Evolutionary conservation across 139 green algal genomes (phyloP).

Genomic region (Edaphochlamys debaryana): DNA sequence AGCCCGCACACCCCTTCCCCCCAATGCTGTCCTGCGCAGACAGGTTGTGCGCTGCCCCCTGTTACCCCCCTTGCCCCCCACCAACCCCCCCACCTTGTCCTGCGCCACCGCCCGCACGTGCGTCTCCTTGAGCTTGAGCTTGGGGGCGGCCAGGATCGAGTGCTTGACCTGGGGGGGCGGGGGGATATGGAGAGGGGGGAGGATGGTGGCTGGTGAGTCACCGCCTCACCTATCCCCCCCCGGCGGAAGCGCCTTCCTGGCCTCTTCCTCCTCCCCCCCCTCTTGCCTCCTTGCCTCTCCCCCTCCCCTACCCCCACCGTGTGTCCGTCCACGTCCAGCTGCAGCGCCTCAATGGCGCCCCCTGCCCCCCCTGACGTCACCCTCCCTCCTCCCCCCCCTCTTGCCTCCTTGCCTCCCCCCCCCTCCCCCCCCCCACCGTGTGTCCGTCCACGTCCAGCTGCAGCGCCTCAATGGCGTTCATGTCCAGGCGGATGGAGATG

Average conservation of each 20-base stretch:
- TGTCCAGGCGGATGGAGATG: conserved; percentile 76
- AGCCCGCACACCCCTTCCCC: too few species aligned
- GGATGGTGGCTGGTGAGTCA: too few species aligned
- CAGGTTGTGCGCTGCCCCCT: too few species aligned
- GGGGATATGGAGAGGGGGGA: background rate
- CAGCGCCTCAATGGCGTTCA: conserved; percentile 69
- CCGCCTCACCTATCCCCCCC: background rate
- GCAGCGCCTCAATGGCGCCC: conserved; percentile 65
- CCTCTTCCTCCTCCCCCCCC: background rate
- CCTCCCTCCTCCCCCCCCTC: background rate
- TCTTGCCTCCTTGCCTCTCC: background rate
- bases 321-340: conserved; percentile 80
- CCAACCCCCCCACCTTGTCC: conserved; percentile 53
- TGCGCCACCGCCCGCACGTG: conserved; percentile 58
- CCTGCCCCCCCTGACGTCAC: background rate
- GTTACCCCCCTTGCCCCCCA: background rate
- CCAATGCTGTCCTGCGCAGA: too few species aligned
- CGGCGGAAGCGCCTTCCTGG: too few species aligned
- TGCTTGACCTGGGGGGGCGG: conserved; percentile 35
- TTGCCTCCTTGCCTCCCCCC: background rate
- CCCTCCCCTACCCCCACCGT: conserved; percentile 48
- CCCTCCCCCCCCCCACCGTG: conserved; percentile 48
- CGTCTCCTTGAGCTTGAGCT: conserved; percentile 84
- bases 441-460: conserved; percentile 81
- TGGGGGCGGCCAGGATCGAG: conserved; percentile 62